A percentile compares a stretch with the other conserved stretches of the same genome.
Conservation (phyloP, 352 stramenopile genomes). For the Pythium biforme region DNA sequence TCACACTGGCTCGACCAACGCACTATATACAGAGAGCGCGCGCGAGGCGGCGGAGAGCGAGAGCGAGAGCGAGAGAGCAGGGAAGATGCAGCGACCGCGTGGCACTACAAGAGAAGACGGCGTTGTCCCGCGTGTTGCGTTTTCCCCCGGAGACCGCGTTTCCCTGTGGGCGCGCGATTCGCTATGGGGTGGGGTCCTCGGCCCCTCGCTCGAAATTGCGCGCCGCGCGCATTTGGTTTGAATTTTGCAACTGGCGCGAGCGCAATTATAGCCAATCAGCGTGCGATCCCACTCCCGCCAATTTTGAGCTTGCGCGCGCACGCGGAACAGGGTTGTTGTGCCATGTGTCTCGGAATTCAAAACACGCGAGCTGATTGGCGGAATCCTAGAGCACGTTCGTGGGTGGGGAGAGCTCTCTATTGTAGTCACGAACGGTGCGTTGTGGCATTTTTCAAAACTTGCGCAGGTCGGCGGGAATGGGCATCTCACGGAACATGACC, state of each 20-base stretch:
- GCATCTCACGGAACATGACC: conserved; percentile 28
- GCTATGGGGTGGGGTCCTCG: conserved; percentile 1
- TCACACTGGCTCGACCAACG: too few species aligned
- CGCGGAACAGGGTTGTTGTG: conserved; percentile 3
- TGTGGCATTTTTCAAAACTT: conserved; percentile 9
- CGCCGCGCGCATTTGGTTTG: conserved; percentile 18
- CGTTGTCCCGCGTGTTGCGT: too few species aligned
- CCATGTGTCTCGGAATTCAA: conserved; percentile 10
- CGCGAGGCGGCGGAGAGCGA: too few species aligned
- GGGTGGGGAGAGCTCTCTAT: conserved; percentile 11
- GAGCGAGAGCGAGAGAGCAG: background rate
- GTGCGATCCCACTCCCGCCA: conserved; percentile 17
- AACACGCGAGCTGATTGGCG: conserved; percentile 19
- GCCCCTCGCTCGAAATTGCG: conserved; percentile 1
- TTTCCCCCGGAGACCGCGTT: background rate
- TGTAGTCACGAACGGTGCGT: background rate
- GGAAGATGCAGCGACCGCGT: too few species aligned
- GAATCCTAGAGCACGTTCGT: conserved; percentile 1
- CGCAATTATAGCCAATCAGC: conserved; percentile 23
- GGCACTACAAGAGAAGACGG: too few species aligned
- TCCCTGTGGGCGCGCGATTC: conserved; percentile 18
- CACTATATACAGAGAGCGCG: conserved; percentile 8
- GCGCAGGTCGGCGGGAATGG: conserved; percentile 22
- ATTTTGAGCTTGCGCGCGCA: conserved; percentile 4
- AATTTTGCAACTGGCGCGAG: conserved; percentile 21